phyloP scores from a whole-genome alignment of 2,329 filamentous ascomycete genomes.

The Paecilomyces niveus region DNA sequence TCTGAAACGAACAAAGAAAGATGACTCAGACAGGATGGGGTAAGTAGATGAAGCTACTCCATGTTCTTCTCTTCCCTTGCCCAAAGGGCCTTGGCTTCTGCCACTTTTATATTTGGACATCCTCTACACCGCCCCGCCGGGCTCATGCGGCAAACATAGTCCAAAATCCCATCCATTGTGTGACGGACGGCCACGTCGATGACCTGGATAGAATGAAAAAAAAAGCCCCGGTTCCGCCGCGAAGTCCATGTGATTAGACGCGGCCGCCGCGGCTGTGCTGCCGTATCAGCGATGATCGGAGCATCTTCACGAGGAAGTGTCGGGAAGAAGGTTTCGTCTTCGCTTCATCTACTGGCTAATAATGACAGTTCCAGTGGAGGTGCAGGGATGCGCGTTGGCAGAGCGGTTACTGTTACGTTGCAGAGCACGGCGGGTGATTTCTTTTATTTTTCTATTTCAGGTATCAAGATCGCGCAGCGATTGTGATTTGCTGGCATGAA shows the following conservation, averaged over 20 bases:
- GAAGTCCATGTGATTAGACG: not conserved
- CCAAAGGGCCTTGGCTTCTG: not conserved
- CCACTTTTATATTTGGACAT: not conserved
- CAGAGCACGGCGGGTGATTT: not conserved
- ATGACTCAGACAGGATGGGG: not conserved
- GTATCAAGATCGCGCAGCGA: not conserved
- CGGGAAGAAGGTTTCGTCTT: not conserved
- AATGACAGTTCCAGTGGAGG: not conserved
- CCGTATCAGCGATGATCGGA: not conserved
- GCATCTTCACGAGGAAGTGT: not conserved
- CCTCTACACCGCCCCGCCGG: not conserved
- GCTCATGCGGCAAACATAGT: not conserved
- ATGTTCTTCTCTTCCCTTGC: not conserved
- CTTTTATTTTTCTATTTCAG: not conserved
- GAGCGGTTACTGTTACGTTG: not conserved
- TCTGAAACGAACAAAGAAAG: not conserved
- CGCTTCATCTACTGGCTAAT: not conserved
- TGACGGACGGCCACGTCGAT: not conserved
- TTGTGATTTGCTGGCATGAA: not conserved
- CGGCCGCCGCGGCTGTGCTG: conserved; percentile 5
- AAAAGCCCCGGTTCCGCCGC: not conserved
- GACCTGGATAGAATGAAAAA: not conserved
- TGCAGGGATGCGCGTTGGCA: not conserved
- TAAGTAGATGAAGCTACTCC: not conserved
- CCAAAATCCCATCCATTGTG: not conserved